Evolutionary conservation across 2,329 filamentous ascomycete genomes (phyloP).

Genomic region (Penicillium brevicompactum): DNA sequence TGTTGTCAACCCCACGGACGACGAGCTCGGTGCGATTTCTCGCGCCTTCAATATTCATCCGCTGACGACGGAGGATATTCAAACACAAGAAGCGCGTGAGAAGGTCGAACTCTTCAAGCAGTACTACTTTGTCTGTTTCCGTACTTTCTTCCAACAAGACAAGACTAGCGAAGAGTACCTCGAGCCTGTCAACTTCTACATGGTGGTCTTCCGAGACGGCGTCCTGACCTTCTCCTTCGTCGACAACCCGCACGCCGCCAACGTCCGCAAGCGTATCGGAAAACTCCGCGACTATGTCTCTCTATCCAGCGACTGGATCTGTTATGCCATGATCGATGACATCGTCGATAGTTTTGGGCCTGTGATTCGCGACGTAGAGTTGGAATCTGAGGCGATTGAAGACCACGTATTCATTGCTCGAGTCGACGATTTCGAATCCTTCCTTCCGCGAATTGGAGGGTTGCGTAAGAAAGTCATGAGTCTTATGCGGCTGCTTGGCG

Average conservation of each 20-base stretch:
- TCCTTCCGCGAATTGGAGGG: constrained; percentile 84
- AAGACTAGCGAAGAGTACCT: constrained; percentile 79
- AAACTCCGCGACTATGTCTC: constrained; percentile 93
- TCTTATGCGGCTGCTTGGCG: constrained; percentile 86
- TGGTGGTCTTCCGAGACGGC: constrained; percentile 93
- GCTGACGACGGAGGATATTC: constrained; percentile 93
- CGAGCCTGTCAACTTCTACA: constrained; percentile 94
- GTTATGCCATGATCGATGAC: constrained; percentile 96
- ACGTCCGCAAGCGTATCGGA: constrained; percentile 88
- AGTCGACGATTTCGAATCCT: constrained; percentile 82
- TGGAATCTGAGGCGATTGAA: constrained; percentile 89
- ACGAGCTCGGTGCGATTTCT: constrained; percentile 84
- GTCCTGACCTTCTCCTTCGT: constrained; percentile 93
- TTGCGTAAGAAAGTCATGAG: constrained; percentile 94
- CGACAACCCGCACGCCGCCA: constrained; percentile 80
- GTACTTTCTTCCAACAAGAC: constrained; percentile 85
- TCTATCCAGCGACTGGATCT: constrained; percentile 96
- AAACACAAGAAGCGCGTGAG: constrained; percentile 91
- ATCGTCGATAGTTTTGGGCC: constrained; percentile 96
- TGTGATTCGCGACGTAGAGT: constrained; percentile 81
- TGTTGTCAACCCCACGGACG: constrained; percentile 83
- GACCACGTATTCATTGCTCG: constrained; percentile 93
- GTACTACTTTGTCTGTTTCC: constrained; percentile 98
- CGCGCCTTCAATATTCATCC: constrained; percentile 95
- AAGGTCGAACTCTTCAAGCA: constrained; percentile 97